Conservation (phyloP, 2,329 filamentous ascomycete species). For the Exophiala xenobiotica region DNA sequence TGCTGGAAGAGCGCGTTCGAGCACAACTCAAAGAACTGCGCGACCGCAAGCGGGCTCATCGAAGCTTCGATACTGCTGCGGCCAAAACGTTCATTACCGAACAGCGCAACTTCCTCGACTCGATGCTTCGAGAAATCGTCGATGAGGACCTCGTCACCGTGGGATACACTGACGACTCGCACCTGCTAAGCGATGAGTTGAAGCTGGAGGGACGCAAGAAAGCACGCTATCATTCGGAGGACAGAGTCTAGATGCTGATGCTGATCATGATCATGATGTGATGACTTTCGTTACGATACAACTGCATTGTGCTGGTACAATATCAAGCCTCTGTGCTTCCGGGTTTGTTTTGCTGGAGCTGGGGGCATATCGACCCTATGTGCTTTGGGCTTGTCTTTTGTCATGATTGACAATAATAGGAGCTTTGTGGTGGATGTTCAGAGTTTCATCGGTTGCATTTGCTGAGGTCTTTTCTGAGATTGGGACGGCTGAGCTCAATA, state of each 20-base stretch:
- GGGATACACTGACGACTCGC: constrained; percentile 38
- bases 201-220: constrained; percentile 34
- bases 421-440: too few species aligned
- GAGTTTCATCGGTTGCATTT: too few species aligned
- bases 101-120: constrained; percentile 36
- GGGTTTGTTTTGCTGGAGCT: neutral
- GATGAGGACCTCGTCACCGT: constrained; percentile 41
- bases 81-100: constrained; percentile 35
- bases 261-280: neutral
- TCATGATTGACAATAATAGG: too few species aligned
- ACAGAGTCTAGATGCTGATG: neutral
- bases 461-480: too few species aligned
- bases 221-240: constrained; percentile 8
- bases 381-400: too few species aligned
- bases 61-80: constrained; percentile 35
- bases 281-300: neutral
- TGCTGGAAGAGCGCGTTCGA: constrained; percentile 59
- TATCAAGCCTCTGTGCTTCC: neutral
- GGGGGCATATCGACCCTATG: neutral
- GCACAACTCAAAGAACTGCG: constrained; percentile 40
- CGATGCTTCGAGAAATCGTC: constrained; percentile 44
- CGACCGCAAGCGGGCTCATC: constrained; percentile 36
- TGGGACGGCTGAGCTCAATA: too few species aligned
- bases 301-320: neutral
- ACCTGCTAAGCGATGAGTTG: constrained; percentile 40